Conservation (phyloP, 331 rosid species). For the Spiraea crenata region DNA sequence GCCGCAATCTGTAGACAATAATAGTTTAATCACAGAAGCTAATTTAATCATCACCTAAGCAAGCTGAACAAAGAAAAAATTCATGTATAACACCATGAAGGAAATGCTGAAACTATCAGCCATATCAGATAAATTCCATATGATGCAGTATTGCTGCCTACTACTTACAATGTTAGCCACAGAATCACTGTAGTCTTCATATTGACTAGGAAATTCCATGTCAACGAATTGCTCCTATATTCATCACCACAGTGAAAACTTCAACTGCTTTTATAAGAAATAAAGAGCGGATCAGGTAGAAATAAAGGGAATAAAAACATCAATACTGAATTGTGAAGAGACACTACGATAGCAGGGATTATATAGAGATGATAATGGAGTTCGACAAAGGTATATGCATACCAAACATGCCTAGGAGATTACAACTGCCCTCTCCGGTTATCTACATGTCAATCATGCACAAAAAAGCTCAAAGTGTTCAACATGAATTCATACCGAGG, state of each 20-base stretch:
- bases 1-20: neutral
- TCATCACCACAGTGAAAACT: conserved; percentile 7
- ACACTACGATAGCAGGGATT: neutral
- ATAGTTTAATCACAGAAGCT: neutral
- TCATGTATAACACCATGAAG: neutral
- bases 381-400: neutral
- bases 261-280: conserved; percentile 1
- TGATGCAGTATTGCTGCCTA: neutral
- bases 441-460: neutral
- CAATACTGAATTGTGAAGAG: conserved; percentile 3
- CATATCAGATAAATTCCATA: neutral
- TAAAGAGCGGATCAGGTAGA: neutral
- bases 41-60: neutral
- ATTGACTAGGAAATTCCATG: conserved; percentile 11
- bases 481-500: neutral
- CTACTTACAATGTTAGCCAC: conserved; percentile 4
- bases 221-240: neutral
- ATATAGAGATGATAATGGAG: conserved; percentile 16
- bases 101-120: neutral
- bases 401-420: neutral
- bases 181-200: conserved; percentile 3
- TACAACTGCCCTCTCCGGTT: conserved; percentile 7
- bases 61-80: conserved; percentile 1
- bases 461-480: neutral
- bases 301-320: conserved; percentile 1